phyloP scores from a whole-genome alignment of 495 filamentous ascomycete genomes.

The Friedmanniomyces endolithicus region DNA sequence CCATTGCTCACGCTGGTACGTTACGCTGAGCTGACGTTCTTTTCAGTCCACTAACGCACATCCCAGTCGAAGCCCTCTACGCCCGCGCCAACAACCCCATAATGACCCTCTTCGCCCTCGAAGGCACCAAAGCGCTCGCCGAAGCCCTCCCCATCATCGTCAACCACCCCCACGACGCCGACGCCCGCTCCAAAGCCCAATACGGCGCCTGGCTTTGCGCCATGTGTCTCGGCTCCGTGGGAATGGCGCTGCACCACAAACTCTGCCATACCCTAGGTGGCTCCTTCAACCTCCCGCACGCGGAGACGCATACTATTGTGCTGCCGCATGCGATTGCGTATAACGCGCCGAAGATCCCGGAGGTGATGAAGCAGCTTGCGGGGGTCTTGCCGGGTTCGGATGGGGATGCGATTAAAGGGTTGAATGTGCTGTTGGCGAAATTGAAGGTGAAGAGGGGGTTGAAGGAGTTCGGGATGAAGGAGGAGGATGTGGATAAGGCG shows the following conservation, averaged over 20 bases:
- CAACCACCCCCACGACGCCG: slow-evolving; percentile 35
- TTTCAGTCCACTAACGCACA: no score
- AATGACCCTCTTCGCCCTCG: slow-evolving; percentile 22
- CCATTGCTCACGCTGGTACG: slow-evolving; percentile 53
- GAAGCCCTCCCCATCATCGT: slow-evolving; percentile 45
- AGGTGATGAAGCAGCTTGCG: slow-evolving; percentile 45
- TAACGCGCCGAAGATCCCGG: slow-evolving; percentile 51
- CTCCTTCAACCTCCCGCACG: slow-evolving; percentile 56
- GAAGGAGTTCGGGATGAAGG: slow-evolving; percentile 50
- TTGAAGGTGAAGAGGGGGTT: slow-evolving; percentile 46
- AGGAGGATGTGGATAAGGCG: slow-evolving; percentile 53
- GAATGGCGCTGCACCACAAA: slow-evolving; percentile 62
- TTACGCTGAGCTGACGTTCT: neutral
- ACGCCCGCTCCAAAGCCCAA: slow-evolving; percentile 44
- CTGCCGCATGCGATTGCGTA: slow-evolving; percentile 57
- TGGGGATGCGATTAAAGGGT: slow-evolving; percentile 46
- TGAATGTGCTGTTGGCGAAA: slow-evolving; percentile 47
- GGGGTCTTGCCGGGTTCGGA: slow-evolving; percentile 46
- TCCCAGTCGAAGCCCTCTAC: slow-evolving; percentile 52
- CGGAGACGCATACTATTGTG: slow-evolving; percentile 57
- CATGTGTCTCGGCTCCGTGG: slow-evolving; percentile 43
- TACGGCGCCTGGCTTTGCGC: slow-evolving; percentile 60
- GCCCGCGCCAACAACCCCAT: slow-evolving; percentile 39
- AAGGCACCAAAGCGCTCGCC: slow-evolving; percentile 21
- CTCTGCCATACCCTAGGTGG: slow-evolving; percentile 58